Conservation (phyloP, 2,329 filamentous ascomycete species). For the Venturia aucupariae region DNA sequence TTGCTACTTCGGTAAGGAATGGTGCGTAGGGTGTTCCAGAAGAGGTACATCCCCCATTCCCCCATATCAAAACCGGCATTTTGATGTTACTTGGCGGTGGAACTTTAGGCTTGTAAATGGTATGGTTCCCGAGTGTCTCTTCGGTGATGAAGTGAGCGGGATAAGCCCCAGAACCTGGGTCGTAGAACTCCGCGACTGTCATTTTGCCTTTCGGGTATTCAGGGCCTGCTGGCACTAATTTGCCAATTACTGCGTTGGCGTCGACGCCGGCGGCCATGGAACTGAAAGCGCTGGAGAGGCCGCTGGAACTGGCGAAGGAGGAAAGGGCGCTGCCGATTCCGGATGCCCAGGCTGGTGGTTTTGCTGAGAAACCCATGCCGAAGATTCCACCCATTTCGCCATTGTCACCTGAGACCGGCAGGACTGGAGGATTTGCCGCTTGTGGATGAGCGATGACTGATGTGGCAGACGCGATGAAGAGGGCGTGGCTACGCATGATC, state of each 20-base stretch:
- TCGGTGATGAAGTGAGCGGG: constrained; percentile 11
- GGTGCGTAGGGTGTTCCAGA: constrained; percentile 9
- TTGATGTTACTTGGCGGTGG: constrained; percentile 12
- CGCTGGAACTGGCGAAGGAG: not conserved
- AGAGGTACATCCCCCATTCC: constrained; percentile 13
- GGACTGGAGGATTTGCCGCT: not conserved
- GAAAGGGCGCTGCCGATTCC: not conserved
- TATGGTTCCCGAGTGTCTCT: not conserved
- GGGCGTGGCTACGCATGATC: not conserved
- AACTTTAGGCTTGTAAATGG: constrained; percentile 13
- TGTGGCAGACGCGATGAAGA: not conserved
- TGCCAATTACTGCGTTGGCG: not conserved
- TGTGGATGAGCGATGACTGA: not conserved
- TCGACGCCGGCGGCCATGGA: not conserved
- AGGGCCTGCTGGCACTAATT: constrained; percentile 1
- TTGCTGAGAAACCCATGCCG: not conserved
- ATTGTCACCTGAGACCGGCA: constrained; percentile 1
- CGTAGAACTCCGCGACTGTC: not conserved
- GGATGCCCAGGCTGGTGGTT: not conserved
- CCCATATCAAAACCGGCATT: constrained; percentile 15
- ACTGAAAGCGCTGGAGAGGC: not conserved
- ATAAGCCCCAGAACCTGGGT: constrained; percentile 13
- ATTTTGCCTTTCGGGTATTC: constrained; percentile 7
- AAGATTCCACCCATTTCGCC: constrained; percentile 12
- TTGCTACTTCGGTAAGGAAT: constrained; percentile 14